phyloP scores from a whole-genome alignment of 2,329 filamentous ascomycete species.

The Metarhizium brunneum region DNA sequence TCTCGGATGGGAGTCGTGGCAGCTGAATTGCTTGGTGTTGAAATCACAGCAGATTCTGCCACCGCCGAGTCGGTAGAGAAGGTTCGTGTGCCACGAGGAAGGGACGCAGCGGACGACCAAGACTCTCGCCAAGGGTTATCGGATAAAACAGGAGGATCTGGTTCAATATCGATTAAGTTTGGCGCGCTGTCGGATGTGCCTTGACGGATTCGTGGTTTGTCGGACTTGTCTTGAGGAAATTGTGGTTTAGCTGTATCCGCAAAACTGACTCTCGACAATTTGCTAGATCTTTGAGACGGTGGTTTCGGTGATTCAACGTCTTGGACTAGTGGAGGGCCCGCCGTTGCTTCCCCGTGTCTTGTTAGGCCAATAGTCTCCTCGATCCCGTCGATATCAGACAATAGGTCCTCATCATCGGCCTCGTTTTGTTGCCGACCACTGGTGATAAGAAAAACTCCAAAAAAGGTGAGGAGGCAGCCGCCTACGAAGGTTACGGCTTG shows the following conservation, averaged over 20 bases:
- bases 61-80: conserved; percentile 27
- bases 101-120: conserved; percentile 18
- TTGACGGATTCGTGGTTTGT: conserved; percentile 26
- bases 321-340: conserved; percentile 11
- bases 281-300: conserved; percentile 39
- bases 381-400: conserved; percentile 47
- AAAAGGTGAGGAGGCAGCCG: conserved; percentile 85
- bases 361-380: conserved; percentile 55
- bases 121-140: conserved; percentile 34
- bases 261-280: conserved; percentile 36
- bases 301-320: conserved; percentile 15
- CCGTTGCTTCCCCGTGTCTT: conserved; percentile 33
- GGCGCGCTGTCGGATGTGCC: conserved; percentile 21
- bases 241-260: conserved; percentile 28
- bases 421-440: conserved; percentile 60
- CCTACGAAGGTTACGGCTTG: conserved; percentile 79
- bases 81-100: conserved; percentile 26
- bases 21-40: conserved; percentile 18
- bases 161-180: conserved; percentile 23
- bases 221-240: conserved; percentile 24
- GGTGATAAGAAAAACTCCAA: conserved; percentile 95
- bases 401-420: conserved; percentile 48
- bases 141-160: conserved; percentile 30
- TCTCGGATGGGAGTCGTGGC: conserved; percentile 24
- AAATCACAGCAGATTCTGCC: conserved; percentile 13